phyloP scores from a whole-genome alignment of 345 rosid genomes.

The Eucalyptus decipiens region DNA sequence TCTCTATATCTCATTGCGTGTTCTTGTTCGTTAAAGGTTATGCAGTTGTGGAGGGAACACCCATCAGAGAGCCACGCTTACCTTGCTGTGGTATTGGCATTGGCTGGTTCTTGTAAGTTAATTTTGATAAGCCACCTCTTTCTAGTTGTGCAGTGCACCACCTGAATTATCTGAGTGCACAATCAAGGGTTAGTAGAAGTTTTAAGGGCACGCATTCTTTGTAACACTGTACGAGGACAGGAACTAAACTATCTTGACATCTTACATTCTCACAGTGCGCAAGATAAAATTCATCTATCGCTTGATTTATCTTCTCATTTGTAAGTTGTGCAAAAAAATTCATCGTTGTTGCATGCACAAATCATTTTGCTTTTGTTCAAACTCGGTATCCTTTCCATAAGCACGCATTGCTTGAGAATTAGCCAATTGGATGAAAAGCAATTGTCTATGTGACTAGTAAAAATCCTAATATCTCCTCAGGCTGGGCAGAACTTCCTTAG shows the following conservation, averaged over 20 bases:
- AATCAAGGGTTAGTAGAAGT: neutral
- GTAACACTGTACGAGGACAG: neutral
- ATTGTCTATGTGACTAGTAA: neutral
- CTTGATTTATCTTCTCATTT: neutral
- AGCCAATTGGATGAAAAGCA: neutral
- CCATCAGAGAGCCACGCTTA: slow-evolving; percentile 32
- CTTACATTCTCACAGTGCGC: neutral
- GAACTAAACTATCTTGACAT: neutral
- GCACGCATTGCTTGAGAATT: neutral
- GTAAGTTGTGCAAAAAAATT: neutral
- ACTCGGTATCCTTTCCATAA: neutral
- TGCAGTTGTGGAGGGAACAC: slow-evolving; percentile 37
- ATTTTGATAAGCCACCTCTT: neutral
- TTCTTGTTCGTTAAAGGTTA: slow-evolving; percentile 22
- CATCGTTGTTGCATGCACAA: neutral
- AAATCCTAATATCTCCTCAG: neutral
- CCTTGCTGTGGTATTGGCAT: slow-evolving; percentile 85
- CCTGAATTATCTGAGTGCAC: neutral
- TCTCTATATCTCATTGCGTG: neutral
- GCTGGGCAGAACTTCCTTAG: neutral
- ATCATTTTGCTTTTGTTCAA: neutral
- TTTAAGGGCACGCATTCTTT: neutral
- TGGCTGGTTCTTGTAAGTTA: slow-evolving; percentile 88
- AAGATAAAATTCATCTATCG: neutral
- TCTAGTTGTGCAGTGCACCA: neutral